These are phyloP conservation scores for Kwoniella europaea DNA, from an alignment of 768 basidiomycete species.

Conservation along the genomic window DNA sequence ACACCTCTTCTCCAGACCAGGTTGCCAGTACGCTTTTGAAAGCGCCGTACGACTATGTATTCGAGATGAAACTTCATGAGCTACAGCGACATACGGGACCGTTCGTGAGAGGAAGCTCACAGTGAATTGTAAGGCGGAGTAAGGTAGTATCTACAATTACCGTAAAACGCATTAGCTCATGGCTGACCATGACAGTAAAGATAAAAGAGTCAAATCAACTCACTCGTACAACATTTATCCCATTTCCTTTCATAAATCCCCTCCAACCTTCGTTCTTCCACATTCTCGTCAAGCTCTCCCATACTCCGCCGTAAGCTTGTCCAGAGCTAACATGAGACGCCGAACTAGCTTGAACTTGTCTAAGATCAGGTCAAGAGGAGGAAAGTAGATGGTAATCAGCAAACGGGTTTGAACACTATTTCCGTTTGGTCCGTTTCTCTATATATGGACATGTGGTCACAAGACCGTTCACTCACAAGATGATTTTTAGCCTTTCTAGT, in stretches of 20 bases:
- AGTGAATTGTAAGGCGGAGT: constrained; percentile 64
- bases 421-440: neutral
- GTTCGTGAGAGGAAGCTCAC: constrained; percentile 31
- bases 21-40: constrained; percentile 72
- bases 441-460: neutral
- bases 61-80: constrained; percentile 4
- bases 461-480: constrained; percentile 69
- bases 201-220: constrained; percentile 19
- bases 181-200: neutral
- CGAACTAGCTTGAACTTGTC: constrained; percentile 82
- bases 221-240: constrained; percentile 62
- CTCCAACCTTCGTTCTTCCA: constrained; percentile 91
- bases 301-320: constrained; percentile 47
- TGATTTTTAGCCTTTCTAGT: constrained; percentile 91
- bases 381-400: no score
- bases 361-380: constrained; percentile 48
- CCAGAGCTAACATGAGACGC: constrained; percentile 21
- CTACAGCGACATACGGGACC: neutral
- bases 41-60: constrained; percentile 69
- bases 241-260: constrained; percentile 93
- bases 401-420: no score
- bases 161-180: constrained; percentile 68
- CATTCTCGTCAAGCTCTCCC: constrained; percentile 67
- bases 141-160: constrained; percentile 78
- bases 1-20: constrained; percentile 76